phyloP scores from a whole-genome alignment of 2,329 filamentous ascomycete genomes.

The Mariannaea elegans region DNA sequence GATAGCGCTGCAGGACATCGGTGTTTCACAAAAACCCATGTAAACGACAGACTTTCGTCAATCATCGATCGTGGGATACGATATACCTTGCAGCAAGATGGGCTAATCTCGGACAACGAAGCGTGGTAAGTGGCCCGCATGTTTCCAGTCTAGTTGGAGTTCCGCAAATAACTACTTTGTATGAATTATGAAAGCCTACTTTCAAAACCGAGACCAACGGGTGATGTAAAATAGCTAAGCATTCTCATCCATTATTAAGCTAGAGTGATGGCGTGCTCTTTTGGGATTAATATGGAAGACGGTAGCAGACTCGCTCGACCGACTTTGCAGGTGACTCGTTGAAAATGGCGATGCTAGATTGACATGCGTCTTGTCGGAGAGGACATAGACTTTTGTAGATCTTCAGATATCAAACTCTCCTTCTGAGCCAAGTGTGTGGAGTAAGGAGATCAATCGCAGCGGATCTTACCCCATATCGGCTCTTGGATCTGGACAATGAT shows the following conservation, averaged over 20 bases:
- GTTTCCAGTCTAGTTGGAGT: not conserved
- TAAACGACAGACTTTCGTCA: not conserved
- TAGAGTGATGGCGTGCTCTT: not conserved
- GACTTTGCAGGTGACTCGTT: not conserved
- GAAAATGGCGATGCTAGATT: not conserved
- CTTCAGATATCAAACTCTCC: not conserved
- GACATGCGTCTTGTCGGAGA: not conserved
- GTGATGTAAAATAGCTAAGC: too few species aligned
- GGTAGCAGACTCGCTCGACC: not conserved
- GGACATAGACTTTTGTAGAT: not conserved
- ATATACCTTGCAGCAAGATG: not conserved
- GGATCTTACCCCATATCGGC: conserved; percentile 9
- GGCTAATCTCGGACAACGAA: too few species aligned
- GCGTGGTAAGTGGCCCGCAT: too few species aligned
- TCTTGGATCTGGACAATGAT: conserved; percentile 9
- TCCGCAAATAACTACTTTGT: not conserved
- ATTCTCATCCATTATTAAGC: not conserved
- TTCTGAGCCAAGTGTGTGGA: not conserved
- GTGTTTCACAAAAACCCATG: conserved; percentile 16
- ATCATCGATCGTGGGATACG: not conserved
- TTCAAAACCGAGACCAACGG: not conserved
- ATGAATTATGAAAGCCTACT: not conserved
- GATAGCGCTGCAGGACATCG: conserved; percentile 7
- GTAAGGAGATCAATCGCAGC: conserved; percentile 3
- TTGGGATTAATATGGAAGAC: not conserved